Conservation (phyloP, 73 alveolate species). For the Uronychia setigera region DNA sequence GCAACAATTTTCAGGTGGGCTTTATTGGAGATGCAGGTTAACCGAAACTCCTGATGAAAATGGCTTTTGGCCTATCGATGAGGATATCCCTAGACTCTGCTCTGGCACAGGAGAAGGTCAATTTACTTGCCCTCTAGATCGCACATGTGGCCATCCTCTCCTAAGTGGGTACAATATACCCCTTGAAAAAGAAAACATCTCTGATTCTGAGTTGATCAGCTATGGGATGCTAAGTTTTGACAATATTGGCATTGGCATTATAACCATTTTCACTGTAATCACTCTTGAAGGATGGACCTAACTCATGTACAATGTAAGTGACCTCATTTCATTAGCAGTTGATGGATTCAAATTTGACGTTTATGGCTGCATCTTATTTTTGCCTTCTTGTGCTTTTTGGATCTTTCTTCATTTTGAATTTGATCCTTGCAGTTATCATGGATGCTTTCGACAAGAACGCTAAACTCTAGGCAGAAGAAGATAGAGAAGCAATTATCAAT, state of each 20-base stretch:
- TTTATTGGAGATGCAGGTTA: conserved; percentile 31
- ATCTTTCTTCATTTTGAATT: too few relatives aligned
- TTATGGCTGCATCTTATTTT: too few relatives aligned
- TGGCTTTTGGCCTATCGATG: conserved; percentile 31
- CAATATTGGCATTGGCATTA: too few relatives aligned
- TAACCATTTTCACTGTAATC: too few relatives aligned
- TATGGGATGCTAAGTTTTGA: conserved; percentile 74
- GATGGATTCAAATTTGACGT: too few relatives aligned
- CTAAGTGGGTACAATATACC: not conserved
- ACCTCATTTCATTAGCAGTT: too few relatives aligned
- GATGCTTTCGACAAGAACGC: too few relatives aligned
- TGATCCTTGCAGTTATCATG: too few relatives aligned
- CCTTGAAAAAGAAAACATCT: conserved; percentile 4
- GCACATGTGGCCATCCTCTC: conserved; percentile 38
- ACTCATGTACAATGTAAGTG: too few relatives aligned
- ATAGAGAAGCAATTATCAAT: too few relatives aligned
- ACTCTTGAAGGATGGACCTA: too few relatives aligned
- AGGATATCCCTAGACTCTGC: conserved; percentile 14
- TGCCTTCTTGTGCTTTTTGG: conserved; percentile 64
- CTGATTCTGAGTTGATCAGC: conserved; percentile 14
- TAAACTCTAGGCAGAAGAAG: too few relatives aligned
- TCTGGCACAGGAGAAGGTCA: conserved; percentile 7
- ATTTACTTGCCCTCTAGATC: conserved; percentile 30
- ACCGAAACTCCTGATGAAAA: conserved; percentile 7
- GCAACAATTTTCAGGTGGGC: conserved; percentile 29